phyloP scores from a whole-genome alignment of 1,139 yeast species.

The Saccharomyces hybrid region DNA sequence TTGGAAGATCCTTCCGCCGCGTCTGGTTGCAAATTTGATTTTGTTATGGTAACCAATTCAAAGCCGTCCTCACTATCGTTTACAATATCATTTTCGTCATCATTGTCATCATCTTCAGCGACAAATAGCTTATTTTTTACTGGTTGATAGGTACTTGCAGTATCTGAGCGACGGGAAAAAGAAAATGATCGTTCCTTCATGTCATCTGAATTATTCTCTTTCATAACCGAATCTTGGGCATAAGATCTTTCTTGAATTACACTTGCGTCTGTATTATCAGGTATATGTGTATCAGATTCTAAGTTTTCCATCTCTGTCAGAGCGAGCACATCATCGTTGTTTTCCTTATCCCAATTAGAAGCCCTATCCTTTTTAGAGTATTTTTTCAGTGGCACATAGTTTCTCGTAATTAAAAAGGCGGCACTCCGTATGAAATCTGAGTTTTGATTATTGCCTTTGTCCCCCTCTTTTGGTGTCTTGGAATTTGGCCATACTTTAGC shows the following conservation, averaged over 20 bases:
- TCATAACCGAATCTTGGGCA: not conserved
- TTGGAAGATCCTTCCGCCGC: not conserved
- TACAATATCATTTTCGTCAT: not conserved
- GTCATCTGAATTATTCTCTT: not conserved
- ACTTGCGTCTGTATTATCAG: not conserved
- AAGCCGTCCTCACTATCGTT: not conserved
- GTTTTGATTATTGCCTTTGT: slow-evolving; percentile 4
- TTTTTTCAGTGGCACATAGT: slow-evolving; percentile 14
- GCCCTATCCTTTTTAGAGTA: not conserved
- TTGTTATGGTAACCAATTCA: not conserved
- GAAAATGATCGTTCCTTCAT: not conserved
- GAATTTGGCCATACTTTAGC: slow-evolving; percentile 27
- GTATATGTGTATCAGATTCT: not conserved
- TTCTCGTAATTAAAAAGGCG: slow-evolving; percentile 26
- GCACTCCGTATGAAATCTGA: slow-evolving; percentile 11
- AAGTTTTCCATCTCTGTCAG: not conserved
- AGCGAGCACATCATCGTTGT: not conserved
- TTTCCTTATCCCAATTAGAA: not conserved
- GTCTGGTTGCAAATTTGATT: not conserved
- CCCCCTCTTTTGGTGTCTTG: slow-evolving; percentile 2
- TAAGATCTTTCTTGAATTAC: not conserved
- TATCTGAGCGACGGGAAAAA: not conserved
- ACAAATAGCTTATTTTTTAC: not conserved
- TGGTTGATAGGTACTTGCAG: not conserved
- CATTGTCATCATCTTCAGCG: not conserved